phyloP scores from a whole-genome alignment of 768 basidiomycete genomes.

The Lepiota brunneoincarnata region DNA sequence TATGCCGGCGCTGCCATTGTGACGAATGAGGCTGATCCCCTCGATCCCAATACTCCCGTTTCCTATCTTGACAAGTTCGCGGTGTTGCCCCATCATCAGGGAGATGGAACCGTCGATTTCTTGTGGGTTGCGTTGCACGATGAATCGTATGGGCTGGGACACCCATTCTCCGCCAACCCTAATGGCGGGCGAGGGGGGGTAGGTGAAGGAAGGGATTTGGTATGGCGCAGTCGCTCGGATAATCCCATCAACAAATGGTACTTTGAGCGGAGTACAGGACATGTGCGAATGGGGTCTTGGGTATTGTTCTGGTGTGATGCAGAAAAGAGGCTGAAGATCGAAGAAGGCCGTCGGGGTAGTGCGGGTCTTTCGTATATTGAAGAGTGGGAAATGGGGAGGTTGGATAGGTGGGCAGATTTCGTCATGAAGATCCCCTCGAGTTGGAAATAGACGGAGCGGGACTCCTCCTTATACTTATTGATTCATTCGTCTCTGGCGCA shows the following conservation, averaged over 20 bases:
- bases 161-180: constrained; percentile 91
- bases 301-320: constrained; percentile 98
- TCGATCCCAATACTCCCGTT: constrained; percentile 42
- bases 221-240: constrained; percentile 91
- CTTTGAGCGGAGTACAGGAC: constrained; percentile 92
- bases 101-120: constrained; percentile 98
- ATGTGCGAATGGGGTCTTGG: constrained; percentile 83
- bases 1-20: constrained; percentile 95
- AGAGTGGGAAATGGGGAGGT: constrained; percentile 71
- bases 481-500: background rate
- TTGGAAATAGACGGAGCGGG: constrained; percentile 50
- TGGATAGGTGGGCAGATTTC: constrained; percentile 66
- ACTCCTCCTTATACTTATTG: background rate
- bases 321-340: constrained; percentile 76
- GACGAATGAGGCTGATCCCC: constrained; percentile 56
- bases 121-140: constrained; percentile 98
- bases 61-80: constrained; percentile 99
- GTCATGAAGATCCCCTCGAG: constrained; percentile 73
- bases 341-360: constrained; percentile 61
- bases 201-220: constrained; percentile 90
- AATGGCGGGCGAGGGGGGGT: constrained; percentile 90
- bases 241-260: constrained; percentile 99
- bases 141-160: constrained; percentile 95
- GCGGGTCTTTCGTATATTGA: constrained; percentile 71
- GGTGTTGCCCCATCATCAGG: constrained; percentile 91